A percentile compares a stretch with the other conserved stretches of the same genome.
Evolutionary conservation across 495 filamentous ascomycete genomes (phyloP).

Genomic region (Neurospora cerealis): DNA sequence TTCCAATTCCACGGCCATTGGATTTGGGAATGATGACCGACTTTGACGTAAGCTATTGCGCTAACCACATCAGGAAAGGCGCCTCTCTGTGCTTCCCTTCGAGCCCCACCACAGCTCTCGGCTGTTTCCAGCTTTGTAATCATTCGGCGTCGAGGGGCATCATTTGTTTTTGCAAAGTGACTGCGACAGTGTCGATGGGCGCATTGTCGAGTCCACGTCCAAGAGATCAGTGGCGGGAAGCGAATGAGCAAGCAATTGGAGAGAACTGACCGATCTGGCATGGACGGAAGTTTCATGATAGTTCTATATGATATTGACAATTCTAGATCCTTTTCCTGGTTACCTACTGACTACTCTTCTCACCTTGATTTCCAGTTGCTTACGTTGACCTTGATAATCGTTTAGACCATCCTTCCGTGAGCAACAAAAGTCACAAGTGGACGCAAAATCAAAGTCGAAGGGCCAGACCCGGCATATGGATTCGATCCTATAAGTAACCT

Average conservation of each 20-base stretch:
- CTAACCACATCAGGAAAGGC: conserved; percentile 1
- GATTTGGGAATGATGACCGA: conserved; percentile 8
- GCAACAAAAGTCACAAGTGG: background rate
- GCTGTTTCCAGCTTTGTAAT: background rate
- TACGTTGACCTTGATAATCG: background rate
- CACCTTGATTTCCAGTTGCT: background rate
- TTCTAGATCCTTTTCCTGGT: background rate
- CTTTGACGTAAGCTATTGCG: conserved; percentile 10
- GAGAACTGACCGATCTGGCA: background rate
- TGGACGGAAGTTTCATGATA: conserved; percentile 12
- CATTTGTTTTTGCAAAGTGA: background rate
- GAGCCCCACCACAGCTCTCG: background rate
- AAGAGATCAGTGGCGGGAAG: background rate
- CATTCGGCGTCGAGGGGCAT: background rate
- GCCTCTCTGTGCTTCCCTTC: background rate
- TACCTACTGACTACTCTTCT: background rate
- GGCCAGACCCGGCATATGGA: background rate
- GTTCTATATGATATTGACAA: conserved; percentile 7
- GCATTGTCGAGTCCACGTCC: background rate
- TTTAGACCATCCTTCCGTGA: background rate
- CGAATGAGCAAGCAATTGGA: background rate
- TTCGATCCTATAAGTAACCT: conserved; percentile 6
- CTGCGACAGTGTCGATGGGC: background rate
- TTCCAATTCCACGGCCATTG: background rate
- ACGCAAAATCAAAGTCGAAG: background rate